Conservation (phyloP, 352 stramenopile genomes). For the Phytophthora litchii region DNA sequence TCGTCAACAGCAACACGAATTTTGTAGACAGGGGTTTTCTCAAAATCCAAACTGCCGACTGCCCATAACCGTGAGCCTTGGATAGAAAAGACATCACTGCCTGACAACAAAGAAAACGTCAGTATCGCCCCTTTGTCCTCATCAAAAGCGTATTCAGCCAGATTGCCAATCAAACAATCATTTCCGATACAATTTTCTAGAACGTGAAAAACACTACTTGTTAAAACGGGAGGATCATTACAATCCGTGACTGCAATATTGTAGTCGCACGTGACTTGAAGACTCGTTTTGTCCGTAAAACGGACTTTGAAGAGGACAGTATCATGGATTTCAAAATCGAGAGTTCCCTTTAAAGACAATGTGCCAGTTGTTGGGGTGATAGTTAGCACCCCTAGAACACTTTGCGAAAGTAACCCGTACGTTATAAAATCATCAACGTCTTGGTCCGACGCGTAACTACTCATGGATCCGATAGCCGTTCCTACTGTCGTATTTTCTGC, state of each 20-base stretch:
- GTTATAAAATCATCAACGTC: constrained; percentile 19
- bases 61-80: constrained; percentile 28
- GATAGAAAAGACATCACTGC: constrained; percentile 15
- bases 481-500: constrained; percentile 30
- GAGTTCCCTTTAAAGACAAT: constrained; percentile 24
- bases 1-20: constrained; percentile 32
- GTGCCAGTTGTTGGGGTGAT: constrained; percentile 22
- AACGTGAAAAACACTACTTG: constrained; percentile 49
- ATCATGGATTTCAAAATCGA: constrained; percentile 55
- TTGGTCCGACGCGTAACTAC: constrained; percentile 10
- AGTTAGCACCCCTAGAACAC: constrained; percentile 3
- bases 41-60: constrained; percentile 21
- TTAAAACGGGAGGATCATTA: constrained; percentile 51
- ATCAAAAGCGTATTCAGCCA: constrained; percentile 47
- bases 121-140: constrained; percentile 49
- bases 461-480: constrained; percentile 15
- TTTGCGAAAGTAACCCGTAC: constrained; percentile 21
- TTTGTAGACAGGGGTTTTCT: constrained; percentile 26
- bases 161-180: constrained; percentile 50
- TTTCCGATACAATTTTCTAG: constrained; percentile 48
- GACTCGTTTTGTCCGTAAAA: constrained; percentile 50
- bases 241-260: constrained; percentile 45
- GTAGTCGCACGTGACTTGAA: constrained; percentile 50
- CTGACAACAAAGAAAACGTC: constrained; percentile 32
- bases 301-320: constrained; percentile 41